phyloP scores from a whole-genome alignment of 352 stramenopile genomes.

The Pythium insidiosum region DNA sequence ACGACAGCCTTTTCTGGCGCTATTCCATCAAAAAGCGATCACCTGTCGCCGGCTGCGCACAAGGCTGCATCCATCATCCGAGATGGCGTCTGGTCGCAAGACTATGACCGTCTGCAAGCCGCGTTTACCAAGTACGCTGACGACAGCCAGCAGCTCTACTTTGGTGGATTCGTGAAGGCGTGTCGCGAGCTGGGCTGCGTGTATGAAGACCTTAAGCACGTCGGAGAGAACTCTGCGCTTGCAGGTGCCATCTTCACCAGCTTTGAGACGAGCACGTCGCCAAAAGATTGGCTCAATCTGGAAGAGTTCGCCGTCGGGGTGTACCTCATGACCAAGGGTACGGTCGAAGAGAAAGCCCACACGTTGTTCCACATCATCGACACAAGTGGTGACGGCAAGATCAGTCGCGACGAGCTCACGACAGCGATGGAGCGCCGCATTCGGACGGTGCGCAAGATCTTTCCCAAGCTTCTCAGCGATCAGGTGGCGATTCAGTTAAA shows the following conservation, averaged over 20 bases:
- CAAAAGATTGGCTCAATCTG: slow-evolving; percentile 59
- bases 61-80: slow-evolving; percentile 24
- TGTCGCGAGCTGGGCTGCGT: slow-evolving; percentile 46
- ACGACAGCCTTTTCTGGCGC: not conserved
- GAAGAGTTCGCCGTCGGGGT: slow-evolving; percentile 79
- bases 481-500: slow-evolving; percentile 63
- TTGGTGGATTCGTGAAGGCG: slow-evolving; percentile 51
- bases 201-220: slow-evolving; percentile 53
- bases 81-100: slow-evolving; percentile 39
- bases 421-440: slow-evolving; percentile 62
- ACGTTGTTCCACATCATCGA: slow-evolving; percentile 75
- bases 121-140: slow-evolving; percentile 46
- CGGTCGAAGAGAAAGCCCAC: slow-evolving; percentile 71
- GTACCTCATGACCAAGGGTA: slow-evolving; percentile 77
- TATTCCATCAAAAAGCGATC: not conserved
- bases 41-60: slow-evolving; percentile 7
- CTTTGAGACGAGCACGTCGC: slow-evolving; percentile 40
- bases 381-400: slow-evolving; percentile 50
- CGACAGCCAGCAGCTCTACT: slow-evolving; percentile 46
- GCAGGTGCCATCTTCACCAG: slow-evolving; percentile 69
- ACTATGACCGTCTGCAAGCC: slow-evolving; percentile 36
- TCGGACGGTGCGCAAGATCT: slow-evolving; percentile 62
- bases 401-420: slow-evolving; percentile 70
- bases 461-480: slow-evolving; percentile 63
- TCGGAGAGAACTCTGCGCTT: slow-evolving; percentile 52